These are phyloP conservation scores for Ophiocordyceps australis DNA, from an alignment of 2,329 filamentous ascomycete genomes.

Conservation along the genomic window DNA sequence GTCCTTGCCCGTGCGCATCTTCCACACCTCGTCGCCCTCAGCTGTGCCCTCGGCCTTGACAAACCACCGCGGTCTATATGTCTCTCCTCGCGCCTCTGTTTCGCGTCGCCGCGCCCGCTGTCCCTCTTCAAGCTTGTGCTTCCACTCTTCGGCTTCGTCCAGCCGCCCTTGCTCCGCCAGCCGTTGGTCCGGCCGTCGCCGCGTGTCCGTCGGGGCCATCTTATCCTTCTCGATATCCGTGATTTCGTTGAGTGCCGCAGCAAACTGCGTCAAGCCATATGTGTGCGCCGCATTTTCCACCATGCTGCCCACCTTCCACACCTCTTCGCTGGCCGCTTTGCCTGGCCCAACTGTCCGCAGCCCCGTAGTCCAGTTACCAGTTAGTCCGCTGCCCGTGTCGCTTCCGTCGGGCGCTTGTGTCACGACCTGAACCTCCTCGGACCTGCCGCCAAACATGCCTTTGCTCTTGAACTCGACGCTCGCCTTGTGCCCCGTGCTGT, in stretches of 20 bases:
- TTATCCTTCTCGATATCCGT: slow-evolving; percentile 60
- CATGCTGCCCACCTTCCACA: slow-evolving; percentile 65
- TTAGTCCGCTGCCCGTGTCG: slow-evolving; percentile 47
- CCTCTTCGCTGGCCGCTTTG: slow-evolving; percentile 39
- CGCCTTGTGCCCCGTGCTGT: slow-evolving; percentile 67
- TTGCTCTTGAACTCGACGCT: slow-evolving; percentile 84
- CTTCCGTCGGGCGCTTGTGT: slow-evolving; percentile 48
- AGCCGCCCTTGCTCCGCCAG: slow-evolving; percentile 67
- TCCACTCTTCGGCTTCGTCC: slow-evolving; percentile 69
- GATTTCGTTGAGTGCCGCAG: slow-evolving; percentile 72
- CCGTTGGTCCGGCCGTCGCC: slow-evolving; percentile 75
- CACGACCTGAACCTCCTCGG: slow-evolving; percentile 73
- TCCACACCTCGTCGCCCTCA: slow-evolving; percentile 53
- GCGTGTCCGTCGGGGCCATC: slow-evolving; percentile 64
- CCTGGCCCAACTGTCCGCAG: slow-evolving; percentile 50
- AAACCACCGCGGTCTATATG: slow-evolving; percentile 72
- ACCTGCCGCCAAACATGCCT: slow-evolving; percentile 91
- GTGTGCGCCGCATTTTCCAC: slow-evolving; percentile 64
- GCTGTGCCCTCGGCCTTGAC: slow-evolving; percentile 42
- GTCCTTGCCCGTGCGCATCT: slow-evolving; percentile 62
- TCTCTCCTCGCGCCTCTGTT: slow-evolving; percentile 57
- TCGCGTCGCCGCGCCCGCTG: slow-evolving; percentile 60
- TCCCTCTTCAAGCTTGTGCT: slow-evolving; percentile 68
- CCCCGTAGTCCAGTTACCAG: slow-evolving; percentile 69
- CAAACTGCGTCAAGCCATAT: slow-evolving; percentile 80